Conservation (phyloP, 1,284 basidiomycete genomes). For the Tylopilus sp. region DNA sequence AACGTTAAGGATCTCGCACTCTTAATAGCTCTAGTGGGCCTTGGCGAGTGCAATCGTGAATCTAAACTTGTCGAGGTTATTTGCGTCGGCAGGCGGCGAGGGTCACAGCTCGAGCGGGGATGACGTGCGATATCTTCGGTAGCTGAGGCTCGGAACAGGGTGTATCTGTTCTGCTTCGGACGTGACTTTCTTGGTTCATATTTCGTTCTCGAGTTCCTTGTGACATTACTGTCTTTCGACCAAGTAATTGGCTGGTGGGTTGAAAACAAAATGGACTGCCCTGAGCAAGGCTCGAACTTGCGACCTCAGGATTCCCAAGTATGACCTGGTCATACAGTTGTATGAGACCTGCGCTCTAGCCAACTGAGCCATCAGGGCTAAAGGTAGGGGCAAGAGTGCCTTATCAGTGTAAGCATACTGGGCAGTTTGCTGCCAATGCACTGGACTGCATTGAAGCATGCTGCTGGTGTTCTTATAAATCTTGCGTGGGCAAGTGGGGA, state of each 20-base stretch:
- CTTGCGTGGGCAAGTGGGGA: too few species aligned
- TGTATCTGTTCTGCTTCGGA: too few species aligned
- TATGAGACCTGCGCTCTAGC: conserved; percentile 36
- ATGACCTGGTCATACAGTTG: conserved; percentile 25
- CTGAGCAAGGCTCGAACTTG: conserved; percentile 51
- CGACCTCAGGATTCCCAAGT: conserved; percentile 48
- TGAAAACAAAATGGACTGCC: neutral
- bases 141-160: too few species aligned
- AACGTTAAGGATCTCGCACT: conserved; percentile 58
- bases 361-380: conserved; percentile 32
- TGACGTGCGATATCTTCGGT: neutral
- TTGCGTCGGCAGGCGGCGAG: neutral
- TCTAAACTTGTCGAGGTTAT: conserved; percentile 26
- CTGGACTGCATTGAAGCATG: too few species aligned
- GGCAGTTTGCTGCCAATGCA: too few species aligned
- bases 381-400: too few species aligned
- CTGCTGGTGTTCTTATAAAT: too few species aligned
- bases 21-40: conserved; percentile 41
- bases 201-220: too few species aligned
- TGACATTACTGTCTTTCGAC: too few species aligned
- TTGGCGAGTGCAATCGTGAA: conserved; percentile 39
- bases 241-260: too few species aligned
- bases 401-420: too few species aligned
- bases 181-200: too few species aligned
- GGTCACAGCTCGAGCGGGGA: neutral